phyloP scores from a whole-genome alignment of 2,329 filamentous ascomycete genomes.

The Neopestalotiopsis sp. region DNA sequence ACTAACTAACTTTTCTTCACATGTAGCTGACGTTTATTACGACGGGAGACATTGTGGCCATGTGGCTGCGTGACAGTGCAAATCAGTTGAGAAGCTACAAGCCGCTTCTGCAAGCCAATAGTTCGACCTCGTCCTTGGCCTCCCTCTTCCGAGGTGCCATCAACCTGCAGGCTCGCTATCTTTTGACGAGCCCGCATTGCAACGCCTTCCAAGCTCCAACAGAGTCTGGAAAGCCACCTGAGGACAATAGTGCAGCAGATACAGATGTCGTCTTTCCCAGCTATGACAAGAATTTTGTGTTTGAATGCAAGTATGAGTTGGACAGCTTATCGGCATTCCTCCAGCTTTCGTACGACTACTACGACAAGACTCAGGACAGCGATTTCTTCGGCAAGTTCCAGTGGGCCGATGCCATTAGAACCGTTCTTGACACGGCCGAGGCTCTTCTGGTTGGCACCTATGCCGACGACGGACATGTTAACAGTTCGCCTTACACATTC shows the following conservation, averaged over 20 bases:
- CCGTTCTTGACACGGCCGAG: conserved; percentile 71
- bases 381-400: conserved; percentile 74
- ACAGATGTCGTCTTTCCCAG: conserved; percentile 64
- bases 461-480: conserved; percentile 34
- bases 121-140: conserved; percentile 63
- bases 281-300: conserved; percentile 75
- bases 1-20: conserved; percentile 33
- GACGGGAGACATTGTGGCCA: conserved; percentile 83
- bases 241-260: conserved; percentile 61
- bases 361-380: conserved; percentile 72
- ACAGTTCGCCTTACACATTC: conserved; percentile 69
- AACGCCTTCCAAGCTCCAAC: conserved; percentile 89
- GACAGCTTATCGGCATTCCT: conserved; percentile 90
- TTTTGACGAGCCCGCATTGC: conserved; percentile 78
- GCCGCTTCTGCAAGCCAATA: conserved; percentile 61
- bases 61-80: conserved; percentile 86
- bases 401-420: conserved; percentile 76
- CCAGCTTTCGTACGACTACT: conserved; percentile 80
- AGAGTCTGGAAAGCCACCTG: conserved; percentile 70
- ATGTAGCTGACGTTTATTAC: conserved; percentile 79
- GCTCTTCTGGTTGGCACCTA: conserved; percentile 74
- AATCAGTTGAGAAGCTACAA: conserved; percentile 76
- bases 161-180: conserved; percentile 73
- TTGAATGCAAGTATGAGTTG: conserved; percentile 96
- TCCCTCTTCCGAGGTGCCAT: conserved; percentile 74